Evolutionary conservation across 164 flowering plant genomes (phyloP).

Genomic region (Cinnamomum micranthum): DNA sequence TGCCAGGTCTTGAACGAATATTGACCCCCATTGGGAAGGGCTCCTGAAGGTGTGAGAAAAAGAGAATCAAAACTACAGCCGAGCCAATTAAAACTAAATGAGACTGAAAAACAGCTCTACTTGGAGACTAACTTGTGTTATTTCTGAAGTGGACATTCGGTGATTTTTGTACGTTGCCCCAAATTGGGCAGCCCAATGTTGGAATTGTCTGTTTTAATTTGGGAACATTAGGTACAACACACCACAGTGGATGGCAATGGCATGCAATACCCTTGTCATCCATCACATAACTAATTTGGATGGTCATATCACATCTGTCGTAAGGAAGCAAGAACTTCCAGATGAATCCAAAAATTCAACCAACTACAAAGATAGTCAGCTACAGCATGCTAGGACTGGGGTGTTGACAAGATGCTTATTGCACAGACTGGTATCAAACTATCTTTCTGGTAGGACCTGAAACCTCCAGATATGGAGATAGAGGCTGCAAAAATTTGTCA

Average conservation of each 20-base stretch:
- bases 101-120: too few species aligned
- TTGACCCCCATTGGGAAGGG: slow-evolving; percentile 87
- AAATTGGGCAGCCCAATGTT: too few species aligned
- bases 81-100: neutral
- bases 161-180: too few species aligned
- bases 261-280: neutral
- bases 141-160: too few species aligned
- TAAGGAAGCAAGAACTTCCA: neutral
- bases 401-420: too few species aligned
- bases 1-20: slow-evolving; percentile 55
- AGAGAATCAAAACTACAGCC: neutral
- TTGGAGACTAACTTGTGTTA: too few species aligned
- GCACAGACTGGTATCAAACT: too few species aligned
- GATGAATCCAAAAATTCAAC: neutral
- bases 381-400: too few species aligned
- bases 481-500: too few species aligned
- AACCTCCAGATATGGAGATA: too few species aligned
- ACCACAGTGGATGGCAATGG: neutral
- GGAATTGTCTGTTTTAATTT: neutral
- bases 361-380: neutral
- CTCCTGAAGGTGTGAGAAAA: slow-evolving; percentile 35
- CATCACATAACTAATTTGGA: neutral
- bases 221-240: neutral
- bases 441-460: too few species aligned
- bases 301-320: neutral